Conservation (phyloP, 129 eudicot genomes). For the Ambrosia trifida region DNA sequence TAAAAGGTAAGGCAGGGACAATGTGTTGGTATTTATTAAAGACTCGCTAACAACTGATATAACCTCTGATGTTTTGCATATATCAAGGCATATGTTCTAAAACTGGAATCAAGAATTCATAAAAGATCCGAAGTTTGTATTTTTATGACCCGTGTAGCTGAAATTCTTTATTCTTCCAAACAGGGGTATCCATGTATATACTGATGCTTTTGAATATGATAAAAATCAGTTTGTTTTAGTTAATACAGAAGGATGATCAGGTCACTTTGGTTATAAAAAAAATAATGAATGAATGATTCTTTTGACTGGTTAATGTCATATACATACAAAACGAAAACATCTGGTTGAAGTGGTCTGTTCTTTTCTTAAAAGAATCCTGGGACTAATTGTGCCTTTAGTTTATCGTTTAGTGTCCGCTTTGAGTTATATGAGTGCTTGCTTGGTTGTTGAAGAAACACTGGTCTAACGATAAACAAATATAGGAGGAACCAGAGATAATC, state of each 20-base stretch:
- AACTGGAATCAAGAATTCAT: constrained; percentile 1
- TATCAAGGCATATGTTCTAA: constrained; percentile 1
- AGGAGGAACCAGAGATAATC: too few relatives aligned
- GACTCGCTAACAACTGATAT: not conserved
- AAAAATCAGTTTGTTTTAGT: not conserved
- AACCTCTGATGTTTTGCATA: constrained; percentile 7
- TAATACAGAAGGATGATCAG: not conserved
- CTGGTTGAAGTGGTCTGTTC: too few relatives aligned
- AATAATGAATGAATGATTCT: not conserved
- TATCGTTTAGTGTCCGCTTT: too few relatives aligned
- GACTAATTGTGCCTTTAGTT: too few relatives aligned
- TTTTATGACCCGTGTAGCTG: not conserved
- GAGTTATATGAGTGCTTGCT: too few relatives aligned
- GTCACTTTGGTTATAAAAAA: not conserved
- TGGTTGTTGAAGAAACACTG: too few relatives aligned
- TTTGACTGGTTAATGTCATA: too few relatives aligned
- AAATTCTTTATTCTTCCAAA: constrained; percentile 5
- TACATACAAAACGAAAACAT: not conserved
- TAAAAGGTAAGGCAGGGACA: not conserved
- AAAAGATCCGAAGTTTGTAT: constrained; percentile 7
- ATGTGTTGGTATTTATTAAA: not conserved
- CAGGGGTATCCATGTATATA: not conserved
- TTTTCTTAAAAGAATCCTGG: too few relatives aligned
- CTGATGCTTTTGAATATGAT: constrained; percentile 6
- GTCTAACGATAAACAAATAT: too few relatives aligned